These are phyloP conservation scores for Aspergillus sp. DNA, from an alignment of 2,329 filamentous ascomycete species.

Conservation along the genomic window DNA sequence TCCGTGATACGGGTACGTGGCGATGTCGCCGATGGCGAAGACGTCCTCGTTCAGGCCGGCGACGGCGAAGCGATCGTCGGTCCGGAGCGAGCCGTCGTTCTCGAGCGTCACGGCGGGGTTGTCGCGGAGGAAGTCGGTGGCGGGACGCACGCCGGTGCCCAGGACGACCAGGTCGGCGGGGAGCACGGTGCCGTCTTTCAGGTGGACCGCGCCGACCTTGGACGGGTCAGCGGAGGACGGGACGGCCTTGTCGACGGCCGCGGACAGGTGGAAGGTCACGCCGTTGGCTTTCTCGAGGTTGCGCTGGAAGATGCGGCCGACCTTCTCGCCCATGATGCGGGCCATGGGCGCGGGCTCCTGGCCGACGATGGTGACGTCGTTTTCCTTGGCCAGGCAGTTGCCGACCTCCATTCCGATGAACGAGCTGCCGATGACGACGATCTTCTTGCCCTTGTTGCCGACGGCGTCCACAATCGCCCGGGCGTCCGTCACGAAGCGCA, in stretches of 20 bases:
- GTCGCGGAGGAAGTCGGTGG: conserved; percentile 69
- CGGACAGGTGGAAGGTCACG: conserved; percentile 77
- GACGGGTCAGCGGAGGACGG: conserved; percentile 57
- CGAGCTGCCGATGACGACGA: conserved; percentile 82
- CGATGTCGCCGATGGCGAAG: conserved; percentile 91
- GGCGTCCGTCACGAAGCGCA: conserved; percentile 68
- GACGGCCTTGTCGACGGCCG: conserved; percentile 72
- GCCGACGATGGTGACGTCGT: conserved; percentile 76
- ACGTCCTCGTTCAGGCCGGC: conserved; percentile 63
- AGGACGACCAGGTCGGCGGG: conserved; percentile 85
- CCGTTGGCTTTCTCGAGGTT: conserved; percentile 76
- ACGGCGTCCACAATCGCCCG: conserved; percentile 70
- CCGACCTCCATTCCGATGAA: conserved; percentile 99
- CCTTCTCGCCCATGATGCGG: conserved; percentile 69
- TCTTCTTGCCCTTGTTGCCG: conserved; percentile 74
- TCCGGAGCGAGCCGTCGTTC: conserved; percentile 74
- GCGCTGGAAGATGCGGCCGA: conserved; percentile 72
- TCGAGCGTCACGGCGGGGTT: conserved; percentile 63
- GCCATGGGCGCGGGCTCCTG: conserved; percentile 82
- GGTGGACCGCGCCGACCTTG: conserved; percentile 67
- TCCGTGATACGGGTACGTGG: conserved; percentile 86
- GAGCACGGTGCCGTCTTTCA: conserved; percentile 78
- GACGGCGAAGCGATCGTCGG: conserved; percentile 71
- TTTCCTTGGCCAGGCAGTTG: conserved; percentile 67
- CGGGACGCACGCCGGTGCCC: conserved; percentile 78